Conservation (phyloP, 1,284 basidiomycete genomes). For the Cutaneotrichosporon spelunceum region DNA sequence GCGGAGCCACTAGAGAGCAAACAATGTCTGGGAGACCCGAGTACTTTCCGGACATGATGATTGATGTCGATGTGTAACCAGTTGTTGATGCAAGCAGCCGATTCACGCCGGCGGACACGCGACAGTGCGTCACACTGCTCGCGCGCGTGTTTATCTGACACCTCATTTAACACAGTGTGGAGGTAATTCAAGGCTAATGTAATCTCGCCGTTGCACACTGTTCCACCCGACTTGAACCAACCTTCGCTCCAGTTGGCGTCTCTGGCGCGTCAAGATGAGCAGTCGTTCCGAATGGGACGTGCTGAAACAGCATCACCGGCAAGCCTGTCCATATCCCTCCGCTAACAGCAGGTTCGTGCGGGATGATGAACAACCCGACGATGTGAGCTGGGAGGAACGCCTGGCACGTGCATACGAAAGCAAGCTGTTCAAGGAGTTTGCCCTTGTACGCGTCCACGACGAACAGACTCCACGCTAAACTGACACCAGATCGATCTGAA, state of each 20-base stretch:
- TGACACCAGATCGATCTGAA: slow-evolving; percentile 70
- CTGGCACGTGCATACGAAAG: slow-evolving; percentile 82
- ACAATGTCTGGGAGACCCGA: slow-evolving; percentile 87
- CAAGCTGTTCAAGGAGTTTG: slow-evolving; percentile 82
- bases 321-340: slow-evolving; percentile 8
- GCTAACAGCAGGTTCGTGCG: slow-evolving; percentile 68
- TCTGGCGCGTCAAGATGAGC: not conserved
- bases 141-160: not conserved
- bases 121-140: not conserved
- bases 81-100: not conserved
- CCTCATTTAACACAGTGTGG: not conserved
- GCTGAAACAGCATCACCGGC: slow-evolving; percentile 53
- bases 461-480: not conserved
- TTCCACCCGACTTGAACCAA: too few species aligned
- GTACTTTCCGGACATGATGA: slow-evolving; percentile 62
- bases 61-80: not conserved
- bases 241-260: too few species aligned
- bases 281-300: slow-evolving; percentile 52
- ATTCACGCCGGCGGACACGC: not conserved
- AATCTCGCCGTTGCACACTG: not conserved
- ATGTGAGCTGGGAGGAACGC: slow-evolving; percentile 67
- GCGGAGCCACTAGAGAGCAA: slow-evolving; percentile 36
- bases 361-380: slow-evolving; percentile 57
- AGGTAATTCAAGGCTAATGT: not conserved
- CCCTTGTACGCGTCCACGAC: slow-evolving; percentile 54